Evolutionary conservation across 2,329 filamentous ascomycete species (phyloP), one percentile per base, ranked within the genome.

Genomic region (Ceratocystis variospora): DNA sequence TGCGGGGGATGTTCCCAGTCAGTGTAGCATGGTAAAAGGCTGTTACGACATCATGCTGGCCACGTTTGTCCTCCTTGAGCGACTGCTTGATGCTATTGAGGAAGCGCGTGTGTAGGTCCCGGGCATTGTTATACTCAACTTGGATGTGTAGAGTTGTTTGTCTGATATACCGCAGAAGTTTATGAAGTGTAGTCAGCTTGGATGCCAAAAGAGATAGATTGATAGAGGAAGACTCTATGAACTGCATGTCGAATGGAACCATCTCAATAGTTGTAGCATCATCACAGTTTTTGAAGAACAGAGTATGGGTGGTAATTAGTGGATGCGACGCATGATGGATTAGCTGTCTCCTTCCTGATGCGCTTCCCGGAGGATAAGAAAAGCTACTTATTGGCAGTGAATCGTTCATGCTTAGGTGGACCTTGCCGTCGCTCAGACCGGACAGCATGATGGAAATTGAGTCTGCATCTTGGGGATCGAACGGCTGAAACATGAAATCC

Each of bases 121-220:
- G 84, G 1, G 89, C 87, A 45, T 89, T 87, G 71, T 89, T 88
- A 84, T 89, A 96, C 73, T 96, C 92, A 2, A 85, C 81, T 28
- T 86, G 79, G 77, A 96, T 89, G 70, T 93, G 89, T 44, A 83
- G 80, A 69, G 94, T 85, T 0, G 88, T 86, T 73, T 96, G 90
- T 66, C 85, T 85, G 57, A 96, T 81, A 73, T 99, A 97, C 62
- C 90, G 82, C 6, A 96, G 77, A 12, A 97, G 76, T 69, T 94
- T 96, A 71, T 96, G 90, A 17, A 97, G 76, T 55, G 90, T 89
- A 0, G 92, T 95, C 3, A 90, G 87, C 71, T 95, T 96, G 17
- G 88, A 90, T 0, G 92, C 88, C 12, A 97, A 80, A 3, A 96
- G 80, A 33, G 92, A 89, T 1, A 97, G 78, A 72, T 95, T 89